Evolutionary conservation across 164 flowering plant genomes (phyloP).

Genomic region (Cinnamomum micranthum): DNA sequence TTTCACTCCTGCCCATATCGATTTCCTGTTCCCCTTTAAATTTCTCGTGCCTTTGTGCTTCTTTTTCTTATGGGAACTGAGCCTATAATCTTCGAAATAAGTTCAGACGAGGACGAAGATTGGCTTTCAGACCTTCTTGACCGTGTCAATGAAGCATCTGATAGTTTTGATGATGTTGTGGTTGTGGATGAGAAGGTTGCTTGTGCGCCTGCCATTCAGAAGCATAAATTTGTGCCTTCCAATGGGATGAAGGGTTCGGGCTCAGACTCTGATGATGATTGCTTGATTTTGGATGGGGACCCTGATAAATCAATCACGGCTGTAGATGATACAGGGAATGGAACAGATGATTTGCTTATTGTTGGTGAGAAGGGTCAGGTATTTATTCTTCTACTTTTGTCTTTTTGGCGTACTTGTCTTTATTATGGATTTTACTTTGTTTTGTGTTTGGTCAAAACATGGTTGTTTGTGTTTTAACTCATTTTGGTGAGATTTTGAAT

Average conservation of each 20-base stretch:
- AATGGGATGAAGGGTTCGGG: conserved; percentile 2
- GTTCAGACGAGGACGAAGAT: conserved; percentile 31
- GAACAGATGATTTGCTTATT: conserved; percentile 54
- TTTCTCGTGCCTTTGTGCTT: not conserved
- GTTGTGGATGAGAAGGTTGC: conserved; percentile 37
- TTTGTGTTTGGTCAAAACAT: not conserved
- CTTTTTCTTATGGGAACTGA: not conserved
- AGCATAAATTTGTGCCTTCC: conserved; percentile 7
- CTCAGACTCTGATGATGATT: conserved; percentile 51
- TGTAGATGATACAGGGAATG: conserved; percentile 20
- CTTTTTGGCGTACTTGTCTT: not conserved
- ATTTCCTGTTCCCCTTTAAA: not conserved
- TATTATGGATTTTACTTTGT: not conserved
- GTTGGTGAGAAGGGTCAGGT: conserved; percentile 80
- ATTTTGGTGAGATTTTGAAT: too few relatives aligned
- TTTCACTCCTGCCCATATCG: not conserved
- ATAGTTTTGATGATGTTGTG: conserved; percentile 41
- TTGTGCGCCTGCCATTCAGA: not conserved
- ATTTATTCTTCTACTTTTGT: conserved; percentile 1
- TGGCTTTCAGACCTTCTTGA: conserved; percentile 41
- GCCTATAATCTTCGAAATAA: conserved; percentile 18
- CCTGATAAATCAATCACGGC: conserved; percentile 46
- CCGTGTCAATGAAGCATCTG: conserved; percentile 12
- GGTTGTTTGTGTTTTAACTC: not conserved
- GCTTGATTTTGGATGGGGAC: conserved; percentile 68